Evolutionary conservation across 768 basidiomycete genomes (phyloP).

Genomic region (Amanita fuliginea): DNA sequence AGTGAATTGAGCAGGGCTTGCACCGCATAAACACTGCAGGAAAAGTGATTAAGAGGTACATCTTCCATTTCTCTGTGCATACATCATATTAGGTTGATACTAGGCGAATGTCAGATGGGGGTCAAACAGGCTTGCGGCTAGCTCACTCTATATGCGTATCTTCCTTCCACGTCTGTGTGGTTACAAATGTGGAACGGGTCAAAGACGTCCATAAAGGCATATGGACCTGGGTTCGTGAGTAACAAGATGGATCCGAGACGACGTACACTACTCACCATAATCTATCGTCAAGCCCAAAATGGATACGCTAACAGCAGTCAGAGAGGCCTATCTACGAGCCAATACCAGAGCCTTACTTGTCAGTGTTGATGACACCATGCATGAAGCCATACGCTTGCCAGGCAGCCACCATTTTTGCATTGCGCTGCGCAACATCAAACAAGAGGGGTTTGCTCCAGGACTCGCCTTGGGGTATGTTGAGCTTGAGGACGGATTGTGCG

Average conservation of each 20-base stretch:
- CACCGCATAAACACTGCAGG: constrained; percentile 60
- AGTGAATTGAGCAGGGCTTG: constrained; percentile 68
- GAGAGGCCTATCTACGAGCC: neutral
- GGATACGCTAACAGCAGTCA: constrained; percentile 41
- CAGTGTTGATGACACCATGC: constrained; percentile 97
- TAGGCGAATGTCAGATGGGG: constrained; percentile 15
- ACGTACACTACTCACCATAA: constrained; percentile 36
- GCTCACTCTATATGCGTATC: constrained; percentile 59
- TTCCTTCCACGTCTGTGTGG: constrained; percentile 68
- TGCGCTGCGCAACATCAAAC: constrained; percentile 70
- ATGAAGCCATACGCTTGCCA: constrained; percentile 96
- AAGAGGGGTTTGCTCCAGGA: constrained; percentile 68
- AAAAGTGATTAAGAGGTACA: neutral
- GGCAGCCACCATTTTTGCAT: constrained; percentile 85
- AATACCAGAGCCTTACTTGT: constrained; percentile 47
- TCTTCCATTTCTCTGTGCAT: constrained; percentile 13
- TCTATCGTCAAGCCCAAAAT: constrained; percentile 70
- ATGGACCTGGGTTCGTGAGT: constrained; percentile 48
- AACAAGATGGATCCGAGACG: neutral
- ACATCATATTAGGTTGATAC: constrained; percentile 78
- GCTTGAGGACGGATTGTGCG: constrained; percentile 42
- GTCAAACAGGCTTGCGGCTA: constrained; percentile 1
- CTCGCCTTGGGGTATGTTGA: constrained; percentile 32
- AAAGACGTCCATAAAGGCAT: constrained; percentile 92
- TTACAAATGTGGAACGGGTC: constrained; percentile 84